Evolutionary conservation across 345 rosid species (phyloP), one percentile per base, ranked within the genome.

Genomic region (Aethionema arabicum): DNA sequence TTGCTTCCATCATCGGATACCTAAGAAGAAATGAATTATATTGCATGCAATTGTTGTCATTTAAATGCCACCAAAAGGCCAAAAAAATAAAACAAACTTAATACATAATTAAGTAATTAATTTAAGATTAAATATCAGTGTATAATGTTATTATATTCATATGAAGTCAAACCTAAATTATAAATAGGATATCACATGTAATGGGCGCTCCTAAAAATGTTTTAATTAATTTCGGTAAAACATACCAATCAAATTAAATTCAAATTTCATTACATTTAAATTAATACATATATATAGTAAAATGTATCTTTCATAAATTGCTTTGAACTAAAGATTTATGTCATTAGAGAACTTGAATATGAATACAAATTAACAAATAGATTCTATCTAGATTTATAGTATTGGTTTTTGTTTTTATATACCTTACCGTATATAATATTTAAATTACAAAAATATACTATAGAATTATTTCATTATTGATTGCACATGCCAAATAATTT

Each of bases 1-100:
- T 70, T 64, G 69, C 53, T 63, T 57, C 69, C 74, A 50, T 70
- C 65, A 56, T 70, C 43, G 70, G 68, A 57, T 56, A 56, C 65
- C 53, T 41, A 42, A 16, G n/a, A 53, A 42, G 56, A 31, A 5
- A 33, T 43, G 8, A 54, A 12, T 47, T 48, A 62, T 63, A 56
- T 6, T 69, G 59, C 52, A 69, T 47, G 68, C 63, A 61, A 49
- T 29, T 54, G 14, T 27, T 70, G 45, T 15, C 63, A 48, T 48
- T 40, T 54, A 61, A 55, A 47, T 69, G 56, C 67, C 50, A 69
- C 67, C 52, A 54, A 69, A 55, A 48, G 67, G 38, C 56, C 32
- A 54, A 40, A 14, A 4, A 5, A 13, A 43, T 37, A 48, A 27
- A 32, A 11, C 8, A 49, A 53, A 46, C 29, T 47, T 60, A 36